Percentiles rank a stretch among this genome's conserved stretches.
phyloP scores from a whole-genome alignment of 371 early-diverging fungal genomes.

The Syncephalastrum monosporum region DNA sequence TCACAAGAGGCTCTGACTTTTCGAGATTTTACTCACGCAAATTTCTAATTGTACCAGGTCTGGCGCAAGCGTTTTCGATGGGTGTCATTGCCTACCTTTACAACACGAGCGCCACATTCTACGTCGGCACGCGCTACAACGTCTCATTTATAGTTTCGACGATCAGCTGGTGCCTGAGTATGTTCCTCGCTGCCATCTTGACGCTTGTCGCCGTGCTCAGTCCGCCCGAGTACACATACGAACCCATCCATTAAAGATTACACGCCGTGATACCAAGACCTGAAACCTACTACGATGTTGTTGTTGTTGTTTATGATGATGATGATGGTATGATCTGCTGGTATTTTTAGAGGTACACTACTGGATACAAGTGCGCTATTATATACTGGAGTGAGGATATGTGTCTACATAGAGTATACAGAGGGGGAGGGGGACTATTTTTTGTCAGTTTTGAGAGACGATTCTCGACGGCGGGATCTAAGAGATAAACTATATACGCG shows the following conservation, averaged over 20 bases:
- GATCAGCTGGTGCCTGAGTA: conserved; percentile 42
- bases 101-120: conserved; percentile 43
- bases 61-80: conserved; percentile 47
- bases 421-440: too few species aligned
- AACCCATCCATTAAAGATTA: conserved; percentile 19
- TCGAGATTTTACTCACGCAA: background rate
- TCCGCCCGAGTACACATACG: conserved; percentile 47
- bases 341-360: too few species aligned
- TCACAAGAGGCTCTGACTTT: background rate
- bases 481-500: conserved; percentile 15
- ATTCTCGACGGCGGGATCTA: background rate
- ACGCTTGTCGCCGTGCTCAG: conserved; percentile 33
- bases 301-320: too few species aligned
- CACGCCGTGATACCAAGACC: too few species aligned
- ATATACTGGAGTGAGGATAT: too few species aligned
- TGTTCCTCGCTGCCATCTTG: conserved; percentile 36
- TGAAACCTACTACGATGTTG: too few species aligned
- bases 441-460: too few species aligned
- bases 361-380: too few species aligned
- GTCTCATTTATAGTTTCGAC: conserved; percentile 43
- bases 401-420: too few species aligned
- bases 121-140: conserved; percentile 48
- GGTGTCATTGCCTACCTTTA: conserved; percentile 43
- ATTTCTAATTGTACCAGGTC: conserved; percentile 16
- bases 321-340: too few species aligned